Conservation (phyloP, 495 filamentous ascomycete genomes). For the Aspergillus egyptiacus region DNA sequence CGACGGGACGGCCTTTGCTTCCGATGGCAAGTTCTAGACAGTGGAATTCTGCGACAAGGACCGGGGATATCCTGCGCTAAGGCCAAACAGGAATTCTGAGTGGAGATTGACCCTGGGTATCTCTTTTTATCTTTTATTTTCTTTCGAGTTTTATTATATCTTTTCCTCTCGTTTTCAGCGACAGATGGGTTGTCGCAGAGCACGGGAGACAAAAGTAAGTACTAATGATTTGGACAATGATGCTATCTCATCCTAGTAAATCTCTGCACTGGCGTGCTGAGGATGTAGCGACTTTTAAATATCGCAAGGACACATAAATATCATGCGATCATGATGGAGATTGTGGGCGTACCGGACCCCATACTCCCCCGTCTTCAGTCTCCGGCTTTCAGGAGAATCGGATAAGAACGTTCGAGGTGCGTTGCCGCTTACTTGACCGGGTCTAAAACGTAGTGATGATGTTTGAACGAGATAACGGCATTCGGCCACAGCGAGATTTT, state of each 20-base stretch:
- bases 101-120: background rate
- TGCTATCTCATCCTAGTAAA: too few species aligned
- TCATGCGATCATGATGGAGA: background rate
- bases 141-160: too few species aligned
- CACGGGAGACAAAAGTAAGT: too few species aligned
- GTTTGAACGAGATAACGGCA: background rate
- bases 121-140: background rate
- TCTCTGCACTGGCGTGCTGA: too few species aligned
- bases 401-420: background rate
- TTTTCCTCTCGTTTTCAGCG: too few species aligned
- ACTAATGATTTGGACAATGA: too few species aligned
- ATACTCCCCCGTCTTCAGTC: background rate
- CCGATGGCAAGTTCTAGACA: conserved; percentile 5
- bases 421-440: conserved; percentile 9
- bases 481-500: background rate
- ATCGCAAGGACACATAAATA: background rate
- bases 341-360: too few species aligned
- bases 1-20: background rate
- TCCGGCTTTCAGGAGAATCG: background rate
- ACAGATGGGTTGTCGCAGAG: too few species aligned
- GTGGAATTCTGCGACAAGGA: background rate
- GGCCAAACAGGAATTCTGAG: background rate
- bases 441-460: conserved; percentile 6
- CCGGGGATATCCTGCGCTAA: background rate
- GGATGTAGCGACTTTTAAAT: too few species aligned